Conservation (phyloP, 163 green algal genomes). For the Scenedesmus sp. region DNA sequence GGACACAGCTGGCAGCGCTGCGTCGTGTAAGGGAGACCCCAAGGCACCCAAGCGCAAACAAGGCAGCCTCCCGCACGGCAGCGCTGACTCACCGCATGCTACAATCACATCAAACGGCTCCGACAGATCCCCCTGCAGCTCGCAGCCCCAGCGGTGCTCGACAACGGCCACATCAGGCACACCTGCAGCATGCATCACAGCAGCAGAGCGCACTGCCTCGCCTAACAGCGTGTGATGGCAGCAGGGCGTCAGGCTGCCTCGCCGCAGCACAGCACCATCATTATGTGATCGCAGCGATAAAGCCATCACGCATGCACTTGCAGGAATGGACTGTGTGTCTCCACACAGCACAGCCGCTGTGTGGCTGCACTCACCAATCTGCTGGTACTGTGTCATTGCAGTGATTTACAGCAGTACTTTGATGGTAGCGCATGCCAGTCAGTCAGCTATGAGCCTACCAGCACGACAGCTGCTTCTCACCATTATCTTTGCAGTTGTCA, state of each 20-base stretch:
- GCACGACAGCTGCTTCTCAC: slow-evolving; percentile 37
- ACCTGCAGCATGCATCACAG: background rate
- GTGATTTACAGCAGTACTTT: too few species aligned
- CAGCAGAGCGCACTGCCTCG: background rate
- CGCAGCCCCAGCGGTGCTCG: slow-evolving; percentile 26
- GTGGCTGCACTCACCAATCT: background rate
- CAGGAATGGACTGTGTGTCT: too few species aligned
- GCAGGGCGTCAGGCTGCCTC: background rate
- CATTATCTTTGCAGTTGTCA: slow-evolving; percentile 67
- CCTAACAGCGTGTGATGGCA: background rate
- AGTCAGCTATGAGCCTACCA: too few species aligned
- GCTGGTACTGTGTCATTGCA: background rate
- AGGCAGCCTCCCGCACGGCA: background rate
- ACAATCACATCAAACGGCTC: slow-evolving; percentile 34
- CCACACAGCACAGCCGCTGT: too few species aligned
- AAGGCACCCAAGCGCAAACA: too few species aligned
- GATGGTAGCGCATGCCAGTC: too few species aligned
- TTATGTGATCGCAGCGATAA: too few species aligned
- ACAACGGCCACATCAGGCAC: slow-evolving; percentile 1
- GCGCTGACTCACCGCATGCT: slow-evolving; percentile 33
- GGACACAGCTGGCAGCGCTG: too few species aligned
- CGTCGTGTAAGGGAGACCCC: too few species aligned
- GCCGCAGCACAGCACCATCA: too few species aligned
- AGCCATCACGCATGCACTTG: too few species aligned
- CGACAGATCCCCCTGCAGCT: background rate